These are phyloP conservation scores for Dysphania ambrosioides DNA, from an alignment of 148 eudicot genomes.

Conservation along the genomic window DNA sequence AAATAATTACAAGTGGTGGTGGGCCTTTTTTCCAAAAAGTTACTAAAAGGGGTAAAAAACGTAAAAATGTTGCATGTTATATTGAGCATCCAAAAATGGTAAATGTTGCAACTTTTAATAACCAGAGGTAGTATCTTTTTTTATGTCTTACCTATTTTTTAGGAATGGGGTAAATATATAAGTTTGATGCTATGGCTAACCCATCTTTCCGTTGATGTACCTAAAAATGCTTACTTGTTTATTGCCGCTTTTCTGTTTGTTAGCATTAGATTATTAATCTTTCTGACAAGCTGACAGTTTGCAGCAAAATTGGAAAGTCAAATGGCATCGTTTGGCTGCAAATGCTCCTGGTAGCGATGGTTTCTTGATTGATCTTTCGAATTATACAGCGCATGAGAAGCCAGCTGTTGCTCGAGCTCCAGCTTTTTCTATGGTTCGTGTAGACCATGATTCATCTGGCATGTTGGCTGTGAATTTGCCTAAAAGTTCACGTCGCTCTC, in stretches of 20 bases:
- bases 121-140: too few relatives aligned
- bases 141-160: too few relatives aligned
- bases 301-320: conserved; percentile 99
- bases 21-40: too few relatives aligned
- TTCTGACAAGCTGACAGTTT: conserved; percentile 51
- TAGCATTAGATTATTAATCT: not conserved
- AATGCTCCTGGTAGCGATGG: conserved; percentile 88
- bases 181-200: not conserved
- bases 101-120: too few relatives aligned
- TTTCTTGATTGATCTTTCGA: conserved; percentile 82
- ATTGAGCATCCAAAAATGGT: too few relatives aligned
- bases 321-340: conserved; percentile 78
- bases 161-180: not conserved
- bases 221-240: not conserved
- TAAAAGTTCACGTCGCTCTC: conserved; percentile 56
- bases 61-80: too few relatives aligned
- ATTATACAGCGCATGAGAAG: conserved; percentile 55
- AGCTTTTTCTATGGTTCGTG: conserved; percentile 59
- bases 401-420: conserved; percentile 56
- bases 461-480: conserved; percentile 88
- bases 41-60: too few relatives aligned
- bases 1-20: too few relatives aligned
- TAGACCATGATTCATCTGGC: conserved; percentile 89
- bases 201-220: not conserved
- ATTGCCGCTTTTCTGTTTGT: conserved; percentile 1